Conservation (phyloP, 177 flowering plant species). For the Vitis hybrid region DNA sequence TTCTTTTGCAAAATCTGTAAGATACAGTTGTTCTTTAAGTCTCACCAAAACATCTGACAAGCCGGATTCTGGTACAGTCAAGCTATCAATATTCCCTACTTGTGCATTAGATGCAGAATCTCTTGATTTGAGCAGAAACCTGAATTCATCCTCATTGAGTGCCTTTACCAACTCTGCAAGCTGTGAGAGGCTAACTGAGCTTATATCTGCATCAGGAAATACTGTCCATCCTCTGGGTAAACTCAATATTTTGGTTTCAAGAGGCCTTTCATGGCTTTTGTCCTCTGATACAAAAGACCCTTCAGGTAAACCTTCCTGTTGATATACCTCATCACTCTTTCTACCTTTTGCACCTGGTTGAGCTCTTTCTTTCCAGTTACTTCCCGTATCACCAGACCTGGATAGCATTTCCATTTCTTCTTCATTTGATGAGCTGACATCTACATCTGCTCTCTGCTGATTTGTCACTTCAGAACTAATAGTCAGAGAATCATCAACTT, state of each 20-base stretch:
- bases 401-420: conserved; percentile 5
- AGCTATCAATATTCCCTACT: conserved; percentile 10
- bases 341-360: conserved; percentile 13
- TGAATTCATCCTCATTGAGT: conserved; percentile 54
- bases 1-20: conserved; percentile 52
- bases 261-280: conserved; percentile 13
- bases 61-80: conserved; percentile 9
- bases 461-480: conserved; percentile 10
- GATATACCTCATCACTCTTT: conserved; percentile 13
- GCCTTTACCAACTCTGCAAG: conserved; percentile 40
- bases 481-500: conserved; percentile 15
- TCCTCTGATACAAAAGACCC: conserved; percentile 11
- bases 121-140: conserved; percentile 37
- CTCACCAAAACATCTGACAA: conserved; percentile 34
- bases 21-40: conserved; percentile 58
- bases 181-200: conserved; percentile 38
- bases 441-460: conserved; percentile 16
- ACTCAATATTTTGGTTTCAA: conserved; percentile 18
- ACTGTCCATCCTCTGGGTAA: neutral
- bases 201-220: conserved; percentile 24
- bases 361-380: conserved; percentile 6
- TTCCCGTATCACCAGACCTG: conserved; percentile 4
- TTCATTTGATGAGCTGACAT: conserved; percentile 6
- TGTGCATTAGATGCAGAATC: conserved; percentile 21
- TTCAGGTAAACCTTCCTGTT: conserved; percentile 13